Evolutionary conservation across 768 basidiomycete genomes (phyloP).

Genomic region (Phanerochaete sordida): DNA sequence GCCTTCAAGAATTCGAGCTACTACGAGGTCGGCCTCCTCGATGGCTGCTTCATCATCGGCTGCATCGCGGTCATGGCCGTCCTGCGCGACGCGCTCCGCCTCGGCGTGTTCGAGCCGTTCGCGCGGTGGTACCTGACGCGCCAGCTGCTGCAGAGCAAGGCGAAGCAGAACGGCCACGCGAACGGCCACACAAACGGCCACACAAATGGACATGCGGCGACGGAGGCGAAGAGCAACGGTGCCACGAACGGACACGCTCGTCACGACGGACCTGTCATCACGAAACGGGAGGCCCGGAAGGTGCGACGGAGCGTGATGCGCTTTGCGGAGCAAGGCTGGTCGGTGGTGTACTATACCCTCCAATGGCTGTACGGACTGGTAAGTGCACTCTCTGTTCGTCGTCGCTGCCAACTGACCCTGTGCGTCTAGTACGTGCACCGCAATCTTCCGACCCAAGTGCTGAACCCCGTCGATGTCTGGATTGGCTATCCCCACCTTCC

Average conservation of each 20-base stretch:
- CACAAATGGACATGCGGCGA: constrained; percentile 16
- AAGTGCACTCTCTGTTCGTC: constrained; percentile 34
- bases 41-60: constrained; percentile 77
- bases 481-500: constrained; percentile 77
- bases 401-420: constrained; percentile 4
- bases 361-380: constrained; percentile 83
- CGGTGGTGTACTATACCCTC: constrained; percentile 70
- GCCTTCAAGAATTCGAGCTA: constrained; percentile 70
- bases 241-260: neutral
- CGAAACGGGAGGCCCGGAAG: constrained; percentile 49
- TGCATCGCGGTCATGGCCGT: constrained; percentile 87
- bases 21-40: constrained; percentile 70
- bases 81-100: constrained; percentile 72
- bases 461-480: constrained; percentile 72
- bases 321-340: constrained; percentile 97
- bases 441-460: constrained; percentile 61
- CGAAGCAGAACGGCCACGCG: constrained; percentile 19
- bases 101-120: constrained; percentile 76
- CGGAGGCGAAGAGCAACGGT: constrained; percentile 8
- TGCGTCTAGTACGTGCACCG: constrained; percentile 70
- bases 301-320: constrained; percentile 73
- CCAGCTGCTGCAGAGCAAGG: constrained; percentile 35
- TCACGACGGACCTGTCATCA: constrained; percentile 8
- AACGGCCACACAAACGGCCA: constrained; percentile 33
- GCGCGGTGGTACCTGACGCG: constrained; percentile 71